Conservation (phyloP, 2,329 filamentous ascomycete species). For the Periconia macrospinosa region DNA sequence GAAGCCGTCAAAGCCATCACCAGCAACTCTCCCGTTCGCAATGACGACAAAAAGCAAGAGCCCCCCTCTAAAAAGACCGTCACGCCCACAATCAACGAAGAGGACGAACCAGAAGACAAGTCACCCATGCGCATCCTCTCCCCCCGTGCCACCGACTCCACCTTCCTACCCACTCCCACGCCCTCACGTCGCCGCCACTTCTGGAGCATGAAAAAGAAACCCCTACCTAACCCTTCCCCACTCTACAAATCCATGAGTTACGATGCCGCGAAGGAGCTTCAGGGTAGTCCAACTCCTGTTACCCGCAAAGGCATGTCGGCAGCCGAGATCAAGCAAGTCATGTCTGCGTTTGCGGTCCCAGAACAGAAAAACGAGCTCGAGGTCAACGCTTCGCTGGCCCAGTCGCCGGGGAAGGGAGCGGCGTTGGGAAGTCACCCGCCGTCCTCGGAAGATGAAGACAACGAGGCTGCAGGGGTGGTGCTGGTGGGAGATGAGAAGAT, state of each 20-base stretch:
- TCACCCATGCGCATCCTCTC: constrained; percentile 1
- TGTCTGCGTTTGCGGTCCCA: not conserved
- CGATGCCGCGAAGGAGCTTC: not conserved
- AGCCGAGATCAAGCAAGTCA: not conserved
- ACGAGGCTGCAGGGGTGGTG: no score
- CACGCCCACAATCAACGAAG: not conserved
- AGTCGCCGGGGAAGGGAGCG: not conserved
- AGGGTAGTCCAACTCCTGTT: not conserved
- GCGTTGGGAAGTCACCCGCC: constrained; percentile 8
- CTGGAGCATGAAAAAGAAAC: not conserved
- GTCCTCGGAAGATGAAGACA: not conserved
- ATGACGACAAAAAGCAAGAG: not conserved
- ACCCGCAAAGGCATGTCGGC: not conserved
- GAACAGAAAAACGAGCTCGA: not conserved
- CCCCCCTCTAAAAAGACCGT: not conserved
- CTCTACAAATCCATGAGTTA: not conserved
- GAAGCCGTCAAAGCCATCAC: not conserved
- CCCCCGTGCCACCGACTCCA: not conserved
- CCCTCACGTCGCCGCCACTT: not conserved
- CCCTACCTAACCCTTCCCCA: not conserved
- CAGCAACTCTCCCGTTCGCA: not conserved
- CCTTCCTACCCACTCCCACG: not conserved
- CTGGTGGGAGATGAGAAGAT: no score
- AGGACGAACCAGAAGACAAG: not conserved
- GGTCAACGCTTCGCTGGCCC: not conserved